These are phyloP conservation scores for Aspergillus sclerotioniger DNA, from an alignment of 495 filamentous ascomycete genomes.

Conservation along the genomic window DNA sequence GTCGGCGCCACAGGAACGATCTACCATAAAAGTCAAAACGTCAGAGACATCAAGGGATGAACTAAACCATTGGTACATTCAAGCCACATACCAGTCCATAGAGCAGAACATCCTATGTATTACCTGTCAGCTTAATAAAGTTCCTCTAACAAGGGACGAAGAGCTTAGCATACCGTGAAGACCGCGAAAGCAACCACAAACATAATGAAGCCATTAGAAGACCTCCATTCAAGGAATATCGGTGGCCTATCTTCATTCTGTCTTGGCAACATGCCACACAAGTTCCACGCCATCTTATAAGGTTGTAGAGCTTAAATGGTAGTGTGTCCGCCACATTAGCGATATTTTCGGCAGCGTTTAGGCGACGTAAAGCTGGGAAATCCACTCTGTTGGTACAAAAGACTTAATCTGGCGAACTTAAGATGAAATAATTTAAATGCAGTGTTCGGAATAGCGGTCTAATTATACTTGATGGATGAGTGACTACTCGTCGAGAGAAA, in stretches of 20 bases:
- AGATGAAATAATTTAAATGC: not conserved
- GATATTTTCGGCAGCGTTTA: not conserved
- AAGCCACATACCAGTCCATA: slow-evolving; percentile 60
- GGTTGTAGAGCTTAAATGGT: not conserved
- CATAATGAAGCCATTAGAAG: slow-evolving; percentile 48
- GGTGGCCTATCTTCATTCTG: slow-evolving; percentile 10
- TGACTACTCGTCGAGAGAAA: not conserved
- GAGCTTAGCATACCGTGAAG: slow-evolving; percentile 41
- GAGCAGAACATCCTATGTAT: slow-evolving; percentile 66
- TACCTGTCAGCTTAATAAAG: slow-evolving; percentile 3
- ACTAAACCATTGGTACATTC: not conserved
- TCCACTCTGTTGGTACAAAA: not conserved
- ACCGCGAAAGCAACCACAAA: slow-evolving; percentile 53
- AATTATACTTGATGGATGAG: not conserved
- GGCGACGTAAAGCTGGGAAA: not conserved
- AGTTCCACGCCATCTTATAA: not conserved
- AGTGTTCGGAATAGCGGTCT: not conserved
- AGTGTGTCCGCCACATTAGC: not conserved
- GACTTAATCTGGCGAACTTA: not conserved
- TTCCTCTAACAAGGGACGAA: not conserved
- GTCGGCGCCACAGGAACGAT: slow-evolving; percentile 87
- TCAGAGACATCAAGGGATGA: not conserved
- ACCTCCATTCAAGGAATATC: slow-evolving; percentile 23
- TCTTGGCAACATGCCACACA: not conserved
- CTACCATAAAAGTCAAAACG: slow-evolving; percentile 25